Conservation (phyloP, 2,329 filamentous ascomycete species). For the Nemania abortiva region DNA sequence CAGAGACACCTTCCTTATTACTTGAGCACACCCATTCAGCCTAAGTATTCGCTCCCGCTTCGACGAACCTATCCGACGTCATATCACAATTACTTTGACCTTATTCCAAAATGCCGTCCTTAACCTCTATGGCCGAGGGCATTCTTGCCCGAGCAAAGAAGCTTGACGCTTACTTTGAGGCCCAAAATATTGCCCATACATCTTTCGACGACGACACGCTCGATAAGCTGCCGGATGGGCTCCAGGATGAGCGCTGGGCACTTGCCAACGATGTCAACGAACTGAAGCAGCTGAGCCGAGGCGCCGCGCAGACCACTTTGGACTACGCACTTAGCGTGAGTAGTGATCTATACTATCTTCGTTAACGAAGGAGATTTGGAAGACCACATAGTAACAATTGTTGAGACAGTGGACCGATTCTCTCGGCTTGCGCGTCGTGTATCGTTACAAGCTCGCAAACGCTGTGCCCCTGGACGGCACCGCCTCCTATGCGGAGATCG, state of each 20-base stretch:
- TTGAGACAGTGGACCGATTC: conserved; percentile 31
- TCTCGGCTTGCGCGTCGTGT: conserved; percentile 31
- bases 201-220: conserved; percentile 37
- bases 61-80: not conserved
- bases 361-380: not conserved
- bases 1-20: not conserved
- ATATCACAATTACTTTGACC: not conserved
- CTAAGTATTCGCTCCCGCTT: not conserved
- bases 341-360: conserved; percentile 20
- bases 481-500: conserved; percentile 35
- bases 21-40: not conserved
- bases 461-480: conserved; percentile 31
- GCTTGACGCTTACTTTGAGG: conserved; percentile 33
- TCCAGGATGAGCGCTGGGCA: conserved; percentile 36
- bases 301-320: conserved; percentile 24
- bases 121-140: conserved; percentile 33
- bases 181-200: conserved; percentile 31
- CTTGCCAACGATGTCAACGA: conserved; percentile 26
- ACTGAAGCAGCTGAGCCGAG: conserved; percentile 35
- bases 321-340: conserved; percentile 31
- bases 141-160: conserved; percentile 35
- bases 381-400: conserved; percentile 16
- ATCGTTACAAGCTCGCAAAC: conserved; percentile 35
- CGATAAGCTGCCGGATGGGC: conserved; percentile 31
- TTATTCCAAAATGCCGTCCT: conserved; percentile 32